Base-by-base conservation (phyloP, 495 filamentous ascomycete species). In the Penicillium coprophilum region DNA sequence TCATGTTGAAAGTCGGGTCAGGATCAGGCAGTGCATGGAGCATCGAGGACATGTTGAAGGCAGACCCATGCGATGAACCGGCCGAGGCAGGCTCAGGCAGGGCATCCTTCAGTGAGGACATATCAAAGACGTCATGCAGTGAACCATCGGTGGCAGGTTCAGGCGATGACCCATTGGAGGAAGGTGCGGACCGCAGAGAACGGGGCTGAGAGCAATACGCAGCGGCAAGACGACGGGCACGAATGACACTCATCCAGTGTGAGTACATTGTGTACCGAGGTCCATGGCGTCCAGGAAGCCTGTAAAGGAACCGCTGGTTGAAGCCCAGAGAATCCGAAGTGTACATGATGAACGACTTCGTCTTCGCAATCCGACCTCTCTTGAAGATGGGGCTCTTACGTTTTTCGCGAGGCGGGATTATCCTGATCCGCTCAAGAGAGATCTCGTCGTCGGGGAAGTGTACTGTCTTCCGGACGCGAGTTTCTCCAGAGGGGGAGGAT, bases 91-190 rank as follows among this genome's bases (percentile, higher is more conserved):
- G 45, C 17, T 46, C 45, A 13, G 3, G 24, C 24, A 19, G 10
- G 10, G 45, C 34, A 47, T 17, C 15, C 44, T 28, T n/a, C 15
- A 24, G 27, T 15, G 44, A 46, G 3, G 44, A 38, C 34, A 38
- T 38, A 21, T 47, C 45, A 11, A 10, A 10, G 27, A 30, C 45
- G 3, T 17, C n/a, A 21, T 30, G n/a, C 28, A 7, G 27, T 3
- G 45, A 28, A 31, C 27, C 45, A 47, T 47, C 28, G 24, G 45
- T 10, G 45, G 23, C 24, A 46, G 45, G 45, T 46, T 17, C 24
- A 13, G 32, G 15, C 27, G 11, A 15, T n/a, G 45, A 9, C 7
- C 45, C 45, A 31, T 47, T 17, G 27, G 45, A 8, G 45, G 24
- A 27, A 47, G 45, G 45, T 47, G 4, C n/a, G 9, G 8, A 47